Evolutionary conservation across 176 grass and related monocot species (phyloP).

Genomic region (Secale cereale): DNA sequence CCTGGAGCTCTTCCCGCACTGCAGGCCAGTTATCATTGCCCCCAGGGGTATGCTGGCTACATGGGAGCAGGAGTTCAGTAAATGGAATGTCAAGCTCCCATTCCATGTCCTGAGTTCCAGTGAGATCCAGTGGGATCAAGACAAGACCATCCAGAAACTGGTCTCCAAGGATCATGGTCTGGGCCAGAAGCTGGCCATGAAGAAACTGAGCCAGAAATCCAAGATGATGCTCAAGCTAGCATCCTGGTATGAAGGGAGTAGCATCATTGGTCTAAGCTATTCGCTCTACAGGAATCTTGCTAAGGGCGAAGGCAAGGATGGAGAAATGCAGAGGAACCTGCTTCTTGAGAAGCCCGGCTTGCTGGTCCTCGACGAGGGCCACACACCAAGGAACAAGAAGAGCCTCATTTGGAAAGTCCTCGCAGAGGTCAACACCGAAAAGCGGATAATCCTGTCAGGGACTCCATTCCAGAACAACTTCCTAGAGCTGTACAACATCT

Average conservation of each 20-base stretch:
- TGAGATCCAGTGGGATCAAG: slow-evolving; percentile 48
- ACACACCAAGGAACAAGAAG: slow-evolving; percentile 61
- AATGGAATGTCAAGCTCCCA: slow-evolving; percentile 62
- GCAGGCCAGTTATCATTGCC: slow-evolving; percentile 60
- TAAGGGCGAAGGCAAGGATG: slow-evolving; percentile 8
- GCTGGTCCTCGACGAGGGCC: slow-evolving; percentile 74
- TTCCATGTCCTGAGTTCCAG: slow-evolving; percentile 62
- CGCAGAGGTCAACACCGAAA: slow-evolving; percentile 45
- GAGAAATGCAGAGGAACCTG: slow-evolving; percentile 17
- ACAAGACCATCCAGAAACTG: slow-evolving; percentile 19
- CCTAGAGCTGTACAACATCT: slow-evolving; percentile 68
- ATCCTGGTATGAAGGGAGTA: slow-evolving; percentile 54
- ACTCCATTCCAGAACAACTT: slow-evolving; percentile 85
- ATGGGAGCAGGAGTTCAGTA: slow-evolving; percentile 67
- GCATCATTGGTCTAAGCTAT: slow-evolving; percentile 75
- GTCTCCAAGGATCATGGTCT: slow-evolving; percentile 17
- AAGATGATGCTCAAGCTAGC: slow-evolving; percentile 43
- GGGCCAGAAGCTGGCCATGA: not conserved
- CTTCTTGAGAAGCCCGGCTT: slow-evolving; percentile 55
- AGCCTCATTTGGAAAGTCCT: slow-evolving; percentile 59
- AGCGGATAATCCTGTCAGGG: slow-evolving; percentile 70
- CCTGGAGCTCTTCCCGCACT: slow-evolving; percentile 49
- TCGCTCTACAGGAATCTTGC: slow-evolving; percentile 46
- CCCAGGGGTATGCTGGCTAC: slow-evolving; percentile 49
- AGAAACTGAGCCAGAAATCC: slow-evolving; percentile 35